phyloP scores from a whole-genome alignment of 169 alveolate genomes.

The Theileria annulata region DNA sequence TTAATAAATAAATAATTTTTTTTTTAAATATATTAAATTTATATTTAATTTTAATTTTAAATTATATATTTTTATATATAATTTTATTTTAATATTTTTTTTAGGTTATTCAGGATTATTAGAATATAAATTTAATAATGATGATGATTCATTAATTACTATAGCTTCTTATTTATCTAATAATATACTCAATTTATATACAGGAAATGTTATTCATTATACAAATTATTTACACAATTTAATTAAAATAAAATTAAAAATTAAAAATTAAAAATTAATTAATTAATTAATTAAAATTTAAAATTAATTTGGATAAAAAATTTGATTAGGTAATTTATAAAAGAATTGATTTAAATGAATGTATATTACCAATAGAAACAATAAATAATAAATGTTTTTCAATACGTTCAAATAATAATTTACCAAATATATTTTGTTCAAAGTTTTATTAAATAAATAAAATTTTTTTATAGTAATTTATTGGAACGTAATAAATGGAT shows the following conservation, averaged over 20 bases:
- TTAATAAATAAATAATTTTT: not conserved
- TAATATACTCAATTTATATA: constrained; percentile 42
- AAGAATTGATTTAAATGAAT: constrained; percentile 64
- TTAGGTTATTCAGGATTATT: constrained; percentile 57
- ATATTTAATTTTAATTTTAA: not conserved
- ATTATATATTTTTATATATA: no score
- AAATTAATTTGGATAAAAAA: no score
- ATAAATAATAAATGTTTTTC: constrained; percentile 72
- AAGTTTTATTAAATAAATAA: constrained; percentile 1
- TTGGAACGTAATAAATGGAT: constrained; percentile 63
- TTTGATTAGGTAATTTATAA: constrained; percentile 45
- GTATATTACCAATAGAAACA: constrained; percentile 73
- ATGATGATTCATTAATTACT: constrained; percentile 59
- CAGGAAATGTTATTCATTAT: constrained; percentile 58
- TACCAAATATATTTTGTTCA: constrained; percentile 60
- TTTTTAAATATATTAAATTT: not conserved
- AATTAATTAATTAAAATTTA: not conserved
- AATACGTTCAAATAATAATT: constrained; percentile 51
- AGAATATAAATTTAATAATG: constrained; percentile 44
- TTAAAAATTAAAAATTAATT: not conserved
- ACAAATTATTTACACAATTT: not conserved
- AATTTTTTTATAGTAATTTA: constrained; percentile 27
- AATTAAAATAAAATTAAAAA: not conserved
- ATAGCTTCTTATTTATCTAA: constrained; percentile 57
- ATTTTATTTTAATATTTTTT: no score